phyloP scores from a whole-genome alignment of 805 yeast genomes.

The Lipomyces japonicus region DNA sequence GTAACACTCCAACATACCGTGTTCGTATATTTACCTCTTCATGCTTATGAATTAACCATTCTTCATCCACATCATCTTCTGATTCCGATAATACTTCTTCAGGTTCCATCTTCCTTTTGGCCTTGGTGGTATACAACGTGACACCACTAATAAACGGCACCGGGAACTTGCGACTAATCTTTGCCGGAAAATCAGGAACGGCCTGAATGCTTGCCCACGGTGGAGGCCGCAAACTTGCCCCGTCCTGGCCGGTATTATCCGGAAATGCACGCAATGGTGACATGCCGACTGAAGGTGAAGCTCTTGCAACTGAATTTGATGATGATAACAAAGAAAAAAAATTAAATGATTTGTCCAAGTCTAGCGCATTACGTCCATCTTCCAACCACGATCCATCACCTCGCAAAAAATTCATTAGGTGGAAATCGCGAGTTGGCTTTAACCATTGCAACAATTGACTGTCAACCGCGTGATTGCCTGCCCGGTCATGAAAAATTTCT shows the following conservation, averaged over 20 bases:
- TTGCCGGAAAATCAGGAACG: slow-evolving; percentile 22
- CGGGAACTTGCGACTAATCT: slow-evolving; percentile 13
- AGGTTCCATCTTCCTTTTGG: slow-evolving; percentile 11
- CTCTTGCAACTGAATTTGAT: no score
- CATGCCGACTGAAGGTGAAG: background rate
- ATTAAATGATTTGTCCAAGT: no score
- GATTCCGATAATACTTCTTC: slow-evolving; percentile 25
- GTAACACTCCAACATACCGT: background rate
- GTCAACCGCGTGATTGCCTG: slow-evolving; percentile 14
- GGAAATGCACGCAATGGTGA: background rate
- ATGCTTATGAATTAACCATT: slow-evolving; percentile 21
- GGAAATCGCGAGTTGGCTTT: slow-evolving; percentile 15
- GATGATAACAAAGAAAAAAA: no score
- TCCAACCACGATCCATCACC: slow-evolving; percentile 23
- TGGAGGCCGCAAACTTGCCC: no score
- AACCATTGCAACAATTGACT: slow-evolving; percentile 16
- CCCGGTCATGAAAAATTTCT: slow-evolving; percentile 22
- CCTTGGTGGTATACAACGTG: slow-evolving; percentile 17
- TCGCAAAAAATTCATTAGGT: slow-evolving; percentile 4
- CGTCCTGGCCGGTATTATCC: no score
- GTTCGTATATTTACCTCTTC: slow-evolving; percentile 14
- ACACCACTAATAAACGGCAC: slow-evolving; percentile 13
- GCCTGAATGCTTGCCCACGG: no score
- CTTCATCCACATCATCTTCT: slow-evolving; percentile 22
- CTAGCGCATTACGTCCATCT: slow-evolving; percentile 10